phyloP scores from a whole-genome alignment of 2,329 filamentous ascomycete genomes.

The Hymenoscyphus linearis region DNA sequence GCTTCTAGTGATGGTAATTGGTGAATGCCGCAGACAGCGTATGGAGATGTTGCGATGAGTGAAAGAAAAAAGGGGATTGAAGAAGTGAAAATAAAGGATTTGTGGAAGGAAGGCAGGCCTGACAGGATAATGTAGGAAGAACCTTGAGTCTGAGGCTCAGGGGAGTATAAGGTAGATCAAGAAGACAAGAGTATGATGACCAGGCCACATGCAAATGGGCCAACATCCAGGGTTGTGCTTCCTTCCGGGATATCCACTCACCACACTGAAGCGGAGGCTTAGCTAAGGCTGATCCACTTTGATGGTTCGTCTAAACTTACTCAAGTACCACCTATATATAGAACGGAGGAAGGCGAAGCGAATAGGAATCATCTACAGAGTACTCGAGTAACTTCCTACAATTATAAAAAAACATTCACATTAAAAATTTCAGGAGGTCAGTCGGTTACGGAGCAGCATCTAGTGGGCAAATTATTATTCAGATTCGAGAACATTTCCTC shows the following conservation, averaged over 20 bases:
- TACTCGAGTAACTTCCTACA: not conserved
- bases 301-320: not conserved
- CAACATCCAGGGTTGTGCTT: not conserved
- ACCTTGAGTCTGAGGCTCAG: not conserved
- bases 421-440: not conserved
- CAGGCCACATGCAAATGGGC: not conserved
- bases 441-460: not conserved
- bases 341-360: not conserved
- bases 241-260: too few relatives aligned
- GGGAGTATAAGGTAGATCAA: not conserved
- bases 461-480: too few relatives aligned
- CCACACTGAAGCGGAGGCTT: too few relatives aligned
- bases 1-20: not conserved
- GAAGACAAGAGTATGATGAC: not conserved
- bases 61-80: conserved; percentile 1
- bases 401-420: not conserved
- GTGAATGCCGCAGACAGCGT: not conserved
- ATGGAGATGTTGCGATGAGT: conserved; percentile 10
- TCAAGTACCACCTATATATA: not conserved
- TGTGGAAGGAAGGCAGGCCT: too few relatives aligned
- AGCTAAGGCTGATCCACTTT: too few relatives aligned
- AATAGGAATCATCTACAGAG: not conserved
- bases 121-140: not conserved
- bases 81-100: not conserved
- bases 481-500: too few relatives aligned